Evolutionary conservation across 495 filamentous ascomycete genomes (phyloP), one percentile per base, ranked within the genome.

Genomic region (Glonium stellatum): DNA sequence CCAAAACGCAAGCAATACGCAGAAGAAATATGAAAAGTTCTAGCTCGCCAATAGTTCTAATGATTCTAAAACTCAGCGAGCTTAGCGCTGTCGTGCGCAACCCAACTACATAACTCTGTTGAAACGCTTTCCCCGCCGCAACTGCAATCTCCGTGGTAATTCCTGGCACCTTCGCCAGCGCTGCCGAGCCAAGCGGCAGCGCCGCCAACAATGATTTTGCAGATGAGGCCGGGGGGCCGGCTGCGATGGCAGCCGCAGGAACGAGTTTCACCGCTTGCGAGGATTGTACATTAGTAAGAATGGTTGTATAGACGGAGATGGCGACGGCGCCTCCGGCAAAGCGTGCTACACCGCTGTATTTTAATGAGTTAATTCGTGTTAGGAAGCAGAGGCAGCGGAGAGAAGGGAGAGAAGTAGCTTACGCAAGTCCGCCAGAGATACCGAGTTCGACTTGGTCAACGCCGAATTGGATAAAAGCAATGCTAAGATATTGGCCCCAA

Each of bases 261-360:
- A 71, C 55, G 10, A 67, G 56, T 15, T 15, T 51, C 1, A 35
- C 47, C 13, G 59, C 59, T 5, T 42, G 19, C 23, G 50, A 36
- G 1, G 53, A 21, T 13, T 56, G 55, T 0, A 52, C 48, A 42
- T 69, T 70, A 21, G 57, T 10, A 2, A 66, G 61, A 41, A 71
- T 64, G 12, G 67, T 69, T 6, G 50, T 58, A 58, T 66, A 71
- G 19, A 72, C 60, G 34, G 66, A 47, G 49, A 69, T 62, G 12
- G 71, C 66, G 18, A 72, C 58, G 12, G 68, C 65, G 31, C 72
- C 72, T 11, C 71, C 71, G 10, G 71, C 53, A 47, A 65, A 70
- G 9, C 72, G 64, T 37, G 68, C 69, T 4, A 67, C 63, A 27
- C 69, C 65, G 11, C 44, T 41, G 27, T 31, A 31, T 1, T 0